These are phyloP conservation scores for Tolypocladium ophioglossoides DNA, from an alignment of 2,329 filamentous ascomycete species.

Conservation along the genomic window DNA sequence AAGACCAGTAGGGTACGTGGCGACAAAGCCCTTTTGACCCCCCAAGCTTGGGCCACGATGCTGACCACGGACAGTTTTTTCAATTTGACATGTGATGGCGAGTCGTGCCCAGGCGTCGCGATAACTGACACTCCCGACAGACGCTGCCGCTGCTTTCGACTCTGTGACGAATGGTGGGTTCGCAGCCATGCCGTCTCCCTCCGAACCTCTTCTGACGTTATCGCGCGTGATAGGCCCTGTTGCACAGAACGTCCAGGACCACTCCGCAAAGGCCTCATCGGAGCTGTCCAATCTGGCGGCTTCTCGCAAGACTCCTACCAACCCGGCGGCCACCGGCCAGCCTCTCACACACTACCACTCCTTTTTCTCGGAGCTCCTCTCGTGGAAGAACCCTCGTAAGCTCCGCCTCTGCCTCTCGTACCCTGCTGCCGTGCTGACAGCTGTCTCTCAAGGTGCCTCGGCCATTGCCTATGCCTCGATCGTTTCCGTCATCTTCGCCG, in stretches of 20 bases:
- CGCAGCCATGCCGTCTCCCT: conserved; percentile 1
- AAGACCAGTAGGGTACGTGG: conserved; percentile 43
- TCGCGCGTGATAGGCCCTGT: conserved; percentile 36
- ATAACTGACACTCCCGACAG: conserved; percentile 26
- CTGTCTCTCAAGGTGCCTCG: conserved; percentile 41
- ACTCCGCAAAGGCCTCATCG: conserved; percentile 41
- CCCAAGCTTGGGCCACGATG: conserved; percentile 3
- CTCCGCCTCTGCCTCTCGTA: conserved; percentile 1
- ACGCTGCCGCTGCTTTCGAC: conserved; percentile 38
- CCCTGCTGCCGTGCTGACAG: conserved; percentile 4
- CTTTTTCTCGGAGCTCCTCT: conserved; percentile 58
- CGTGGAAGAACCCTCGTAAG: conserved; percentile 59
- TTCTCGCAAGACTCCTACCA: conserved; percentile 41
- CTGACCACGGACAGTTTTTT: conserved; percentile 8
- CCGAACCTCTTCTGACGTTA: conserved; percentile 1
- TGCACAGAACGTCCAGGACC: conserved; percentile 46
- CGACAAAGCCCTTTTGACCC: not conserved
- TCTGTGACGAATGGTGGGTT: conserved; percentile 33
- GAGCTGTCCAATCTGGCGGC: conserved; percentile 50
- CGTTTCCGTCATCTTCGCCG: conserved; percentile 49
- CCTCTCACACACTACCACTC: conserved; percentile 60
- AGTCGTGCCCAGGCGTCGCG: not conserved
- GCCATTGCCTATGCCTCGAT: conserved; percentile 51
- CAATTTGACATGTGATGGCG: conserved; percentile 3
- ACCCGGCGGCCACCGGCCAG: conserved; percentile 48